Base-by-base conservation (phyloP, 106 monocot species). In the Amphibolis antarctica region DNA sequence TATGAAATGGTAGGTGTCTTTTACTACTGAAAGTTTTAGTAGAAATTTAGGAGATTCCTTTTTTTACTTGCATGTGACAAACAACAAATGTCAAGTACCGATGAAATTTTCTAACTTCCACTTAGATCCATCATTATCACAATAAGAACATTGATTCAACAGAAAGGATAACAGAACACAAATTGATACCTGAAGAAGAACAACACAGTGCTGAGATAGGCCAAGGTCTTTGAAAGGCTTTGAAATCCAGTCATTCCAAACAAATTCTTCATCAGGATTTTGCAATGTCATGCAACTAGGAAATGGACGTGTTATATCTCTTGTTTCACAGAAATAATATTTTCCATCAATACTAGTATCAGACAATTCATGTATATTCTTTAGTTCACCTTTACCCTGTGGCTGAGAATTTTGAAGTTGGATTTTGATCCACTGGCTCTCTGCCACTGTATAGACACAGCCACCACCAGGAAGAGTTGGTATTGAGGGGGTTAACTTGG, bases 191-290 rank as follows among this genome's bases (percentile, higher is more conserved):
- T 99, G 98, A 47, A 99, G 67, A 75, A 99, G 88, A 77, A 82
- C 73, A 42, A 88, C 80, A 62, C 98, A 91, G 52, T 99, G 91
- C 42, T 63, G 78, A 50, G 81, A 80, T 60, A 99, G 66, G 3
- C 91, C 91, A 74, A 91, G 85, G 54, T 99, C 98, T 67, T 72
- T 91, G 49, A 99, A 99, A 68, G 91, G 85, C 64, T 85, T 99
- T 15, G 87, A 88, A 60, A 99, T 76, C 85, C 91, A 99, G 59
- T 52, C 73, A 71, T 99, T 99, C 98, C 98, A 99, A 60, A 99
- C 87, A 81, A 99, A 99, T 65, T 99, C 98, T 43, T 67, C 62
- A 85, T 99, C 98, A 29, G 98, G 98, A 75, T 83, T 77, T 36
- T 74, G 71, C 24, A 65, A 67, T 70, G 71, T 67, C 77, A 71